A percentile compares a stretch with the other conserved stretches of the same genome.
These are phyloP conservation scores for Lolium rigidum DNA, from an alignment of 176 grass and related monocot species.

Conservation along the genomic window DNA sequence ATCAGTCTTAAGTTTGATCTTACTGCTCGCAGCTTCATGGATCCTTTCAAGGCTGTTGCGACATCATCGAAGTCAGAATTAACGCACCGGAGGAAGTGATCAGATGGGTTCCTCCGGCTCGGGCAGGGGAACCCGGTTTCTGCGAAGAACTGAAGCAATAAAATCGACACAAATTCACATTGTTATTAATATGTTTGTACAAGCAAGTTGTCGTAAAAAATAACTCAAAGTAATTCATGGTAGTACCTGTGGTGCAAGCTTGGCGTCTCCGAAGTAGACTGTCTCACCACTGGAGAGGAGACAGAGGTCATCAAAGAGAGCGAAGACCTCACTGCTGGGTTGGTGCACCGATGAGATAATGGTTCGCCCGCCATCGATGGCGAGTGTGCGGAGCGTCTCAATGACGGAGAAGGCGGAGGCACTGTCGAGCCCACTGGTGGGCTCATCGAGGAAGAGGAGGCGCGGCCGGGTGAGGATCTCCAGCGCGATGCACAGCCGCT, in stretches of 20 bases:
- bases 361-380: conserved; percentile 74
- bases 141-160: conserved; percentile 76
- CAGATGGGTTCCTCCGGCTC: conserved; percentile 85
- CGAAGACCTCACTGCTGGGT: conserved; percentile 94
- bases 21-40: conserved; percentile 84
- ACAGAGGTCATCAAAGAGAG: conserved; percentile 85
- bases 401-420: conserved; percentile 92
- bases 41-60: conserved; percentile 77
- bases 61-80: conserved; percentile 93
- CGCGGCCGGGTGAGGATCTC: conserved; percentile 90
- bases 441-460: conserved; percentile 98
- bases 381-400: conserved; percentile 83
- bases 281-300: conserved; percentile 85
- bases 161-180: conserved; percentile 11
- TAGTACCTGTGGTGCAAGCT: conserved; percentile 73
- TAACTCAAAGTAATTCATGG: background rate
- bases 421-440: conserved; percentile 95
- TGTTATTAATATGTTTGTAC: background rate
- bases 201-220: background rate
- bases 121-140: conserved; percentile 91
- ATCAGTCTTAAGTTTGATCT: background rate
- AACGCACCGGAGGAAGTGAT: conserved; percentile 94
- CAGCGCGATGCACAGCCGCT: conserved; percentile 84
- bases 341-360: conserved; percentile 92
- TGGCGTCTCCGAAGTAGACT: conserved; percentile 90